Conservation (phyloP, 148 eudicot species). For the Rhododendron kiyosumense region DNA sequence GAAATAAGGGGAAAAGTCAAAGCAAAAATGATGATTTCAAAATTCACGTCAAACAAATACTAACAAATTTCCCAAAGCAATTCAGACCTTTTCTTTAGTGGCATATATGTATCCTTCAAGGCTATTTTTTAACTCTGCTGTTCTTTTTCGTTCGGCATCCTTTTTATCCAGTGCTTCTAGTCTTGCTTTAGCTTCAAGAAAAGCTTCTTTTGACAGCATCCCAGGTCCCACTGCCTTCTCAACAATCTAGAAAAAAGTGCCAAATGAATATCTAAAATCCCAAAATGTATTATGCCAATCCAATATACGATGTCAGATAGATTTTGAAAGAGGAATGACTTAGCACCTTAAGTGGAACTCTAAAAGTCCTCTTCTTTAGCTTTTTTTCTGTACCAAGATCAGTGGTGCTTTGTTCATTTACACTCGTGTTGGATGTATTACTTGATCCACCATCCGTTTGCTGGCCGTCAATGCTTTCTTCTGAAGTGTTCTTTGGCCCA, state of each 20-base stretch:
- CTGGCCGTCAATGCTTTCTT: constrained; percentile 38
- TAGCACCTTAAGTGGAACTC: constrained; percentile 78
- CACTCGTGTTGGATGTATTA: constrained; percentile 36
- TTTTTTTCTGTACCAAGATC: constrained; percentile 66
- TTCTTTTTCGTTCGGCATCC: constrained; percentile 85
- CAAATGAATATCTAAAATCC: neutral
- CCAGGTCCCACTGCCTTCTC: constrained; percentile 76
- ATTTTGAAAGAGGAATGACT: neutral
- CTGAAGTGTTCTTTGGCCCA: constrained; percentile 39
- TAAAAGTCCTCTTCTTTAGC: constrained; percentile 82
- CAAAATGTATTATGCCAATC: neutral
- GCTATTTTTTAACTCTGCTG: constrained; percentile 87
- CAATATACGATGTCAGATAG: neutral
- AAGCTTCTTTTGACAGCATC: constrained; percentile 58
- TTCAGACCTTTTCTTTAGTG: constrained; percentile 77
- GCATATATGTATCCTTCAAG: constrained; percentile 85
- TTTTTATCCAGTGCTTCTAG: constrained; percentile 70
- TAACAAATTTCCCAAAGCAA: neutral
- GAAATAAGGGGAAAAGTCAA: neutral
- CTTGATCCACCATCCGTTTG: constrained; percentile 30
- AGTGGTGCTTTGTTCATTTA: constrained; percentile 36
- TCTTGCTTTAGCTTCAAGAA: constrained; percentile 58
- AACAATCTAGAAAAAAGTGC: constrained; percentile 41
- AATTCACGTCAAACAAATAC: neutral
- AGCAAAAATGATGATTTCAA: neutral